Percentiles rank a stretch among this genome's conserved stretches.
phyloP scores from a whole-genome alignment of 169 alveolate genomes.

The Cryptosporidium sp. region DNA sequence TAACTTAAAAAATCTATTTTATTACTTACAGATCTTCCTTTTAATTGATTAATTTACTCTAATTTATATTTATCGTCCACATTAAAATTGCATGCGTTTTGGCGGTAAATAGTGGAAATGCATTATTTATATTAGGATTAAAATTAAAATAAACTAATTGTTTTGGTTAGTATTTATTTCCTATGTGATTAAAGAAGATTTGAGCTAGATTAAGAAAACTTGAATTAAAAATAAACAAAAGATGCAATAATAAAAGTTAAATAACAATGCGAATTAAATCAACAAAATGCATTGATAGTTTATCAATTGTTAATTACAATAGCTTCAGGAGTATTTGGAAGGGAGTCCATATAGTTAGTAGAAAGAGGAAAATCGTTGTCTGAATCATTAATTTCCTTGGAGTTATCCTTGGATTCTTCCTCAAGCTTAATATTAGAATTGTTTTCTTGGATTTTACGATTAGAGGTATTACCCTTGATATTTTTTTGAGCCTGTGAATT shows the following conservation, averaged over 20 bases:
- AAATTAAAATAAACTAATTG: too few relatives aligned
- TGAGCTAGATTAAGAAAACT: too few relatives aligned
- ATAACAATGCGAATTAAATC: background rate
- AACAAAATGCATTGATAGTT: background rate
- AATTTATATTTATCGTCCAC: background rate
- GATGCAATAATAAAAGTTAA: background rate
- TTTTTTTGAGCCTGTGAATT: background rate
- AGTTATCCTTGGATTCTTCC: background rate
- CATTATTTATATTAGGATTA: background rate
- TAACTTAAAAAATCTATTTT: background rate
- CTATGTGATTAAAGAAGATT: too few relatives aligned
- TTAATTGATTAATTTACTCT: background rate
- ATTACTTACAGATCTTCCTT: background rate
- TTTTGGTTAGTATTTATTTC: too few relatives aligned
- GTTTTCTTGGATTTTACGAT: background rate
- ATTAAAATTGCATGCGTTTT: slow-evolving; percentile 9
- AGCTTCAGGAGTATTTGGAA: slow-evolving; percentile 64
- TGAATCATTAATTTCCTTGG: background rate
- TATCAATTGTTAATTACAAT: background rate
- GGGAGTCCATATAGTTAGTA: slow-evolving; percentile 7
- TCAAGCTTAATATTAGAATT: background rate
- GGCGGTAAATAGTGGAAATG: background rate
- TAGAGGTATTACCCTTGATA: background rate
- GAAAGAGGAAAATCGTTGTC: slow-evolving; percentile 1
- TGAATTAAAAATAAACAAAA: background rate